Base-by-base conservation (phyloP, 2,329 filamentous ascomycete species). In the Teratosphaeria destructans region DNA sequence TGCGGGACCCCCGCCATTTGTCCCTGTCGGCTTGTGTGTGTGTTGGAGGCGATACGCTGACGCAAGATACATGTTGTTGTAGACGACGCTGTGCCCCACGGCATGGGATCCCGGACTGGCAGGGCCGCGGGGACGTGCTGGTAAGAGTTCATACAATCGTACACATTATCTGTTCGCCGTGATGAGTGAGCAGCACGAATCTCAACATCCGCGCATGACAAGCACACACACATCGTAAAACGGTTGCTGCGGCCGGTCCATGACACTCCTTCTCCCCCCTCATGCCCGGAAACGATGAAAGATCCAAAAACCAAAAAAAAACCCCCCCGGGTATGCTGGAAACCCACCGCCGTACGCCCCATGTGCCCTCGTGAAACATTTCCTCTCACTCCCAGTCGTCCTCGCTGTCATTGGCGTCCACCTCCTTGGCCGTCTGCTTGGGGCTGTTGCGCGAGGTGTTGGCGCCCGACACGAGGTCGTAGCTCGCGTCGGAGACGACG, bases 401-500 rank as follows among this genome's bases (percentile, higher is more conserved):
- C 57, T 73, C 72, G 34, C 52, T 55, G 26, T 55, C 57, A 56
- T 71, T 69, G 23, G 68, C 68, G 55, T 70, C 23, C 23, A 23
- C 23, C 23, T 23, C 66, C 55, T 70, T 62, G 4, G 69, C 79
- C 67, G 78, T 76, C 60, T 83, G 81, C 68, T 81, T 81, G 2
- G 84, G 84, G 61, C 82, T 85, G 5, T 82, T 81, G 64, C 89
- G 88, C 72, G 89, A 96, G 54, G 85, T 79, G 10, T 49, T 49
- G 5, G 87, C 86, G 7, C 88, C 88, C 54, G 77, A 79, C 3
- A 99, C 90, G 37, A 99, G 82, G 72, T 99, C 94, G 73, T 99
- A 99, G 76, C 91, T 96, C 19, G 90, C 90, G 68, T 99, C 94
- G 72, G 93, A 96, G 7, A 91, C 85, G 66, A 94, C 89, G 29